Base-by-base conservation (phyloP, 2,329 filamentous ascomycete genomes). In the Arthrobotrys megalospora region DNA sequence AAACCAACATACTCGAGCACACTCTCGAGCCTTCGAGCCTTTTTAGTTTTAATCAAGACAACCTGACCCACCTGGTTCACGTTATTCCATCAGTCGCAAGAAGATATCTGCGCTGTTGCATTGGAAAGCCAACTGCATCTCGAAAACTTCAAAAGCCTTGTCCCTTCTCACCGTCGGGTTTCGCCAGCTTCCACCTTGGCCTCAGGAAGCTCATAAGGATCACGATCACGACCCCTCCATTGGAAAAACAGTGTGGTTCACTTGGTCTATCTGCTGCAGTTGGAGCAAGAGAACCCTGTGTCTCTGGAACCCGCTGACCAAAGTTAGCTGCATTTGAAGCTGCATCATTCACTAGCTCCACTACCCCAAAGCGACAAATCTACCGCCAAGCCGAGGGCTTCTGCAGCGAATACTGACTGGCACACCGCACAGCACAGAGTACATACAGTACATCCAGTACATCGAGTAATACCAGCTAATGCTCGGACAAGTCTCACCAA, bases 101-200 rank as follows among this genome's bases (percentile, higher is more conserved):
- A 48, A 28, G n/a, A 21, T 41, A 64, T 64, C 60, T 64, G 41
- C 41, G 41, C 24, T 47, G 10, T 21, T 48, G 28, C 55, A 62
- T 62, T 52, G 21, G 3, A 52, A 28, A 41, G 10, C 3, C 6
- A 1, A 50, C 19, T 21, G 19, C 47, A 66, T 45, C 28, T 19
- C 38, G 45, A 14, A 41, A 52, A 28, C 48, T 24, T 28, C 24
- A 28, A 55, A 62, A 24, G 21, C 41, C 53, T 21, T 63, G n/a
- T 24, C 16, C 32, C 12, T 38, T 41, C 24, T 16, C 43, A 24
- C 68, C 75, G 75, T 72, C 75, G 75, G 75, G 36, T 28, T 53
- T 78, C 75, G 75, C 62, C 75, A 78, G 62, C 62, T 78, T 78
- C 75, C 75, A 78, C 75, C 53, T 34, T 41, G 14, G 11, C 32